Evolutionary conservation across 225 moss, liverwort and hornwort species (phyloP).

Genomic region (Pleurozium schreberi): DNA sequence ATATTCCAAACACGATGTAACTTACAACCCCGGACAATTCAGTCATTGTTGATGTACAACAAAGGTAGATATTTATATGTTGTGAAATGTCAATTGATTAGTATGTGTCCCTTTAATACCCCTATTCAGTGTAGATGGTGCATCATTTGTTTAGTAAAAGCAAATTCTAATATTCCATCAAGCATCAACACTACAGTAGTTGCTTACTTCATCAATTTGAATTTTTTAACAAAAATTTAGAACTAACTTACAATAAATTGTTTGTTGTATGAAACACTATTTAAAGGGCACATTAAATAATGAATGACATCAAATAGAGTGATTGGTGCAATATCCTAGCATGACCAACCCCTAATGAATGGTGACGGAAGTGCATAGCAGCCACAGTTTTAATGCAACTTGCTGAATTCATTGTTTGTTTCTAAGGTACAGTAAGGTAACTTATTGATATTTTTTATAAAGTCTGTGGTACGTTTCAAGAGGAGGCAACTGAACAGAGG

Average conservation of each 20-base stretch:
- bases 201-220: background rate
- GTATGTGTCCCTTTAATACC: too few species aligned
- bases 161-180: background rate
- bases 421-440: too few species aligned
- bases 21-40: too few species aligned
- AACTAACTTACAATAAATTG: background rate
- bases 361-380: background rate
- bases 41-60: too few species aligned
- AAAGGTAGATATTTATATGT: too few species aligned
- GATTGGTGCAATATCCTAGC: background rate
- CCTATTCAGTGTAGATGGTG: too few species aligned
- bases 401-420: background rate
- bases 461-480: background rate
- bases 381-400: background rate
- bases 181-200: background rate
- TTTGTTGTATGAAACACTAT: background rate
- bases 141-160: too few species aligned
- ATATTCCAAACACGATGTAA: too few species aligned
- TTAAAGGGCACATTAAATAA: background rate
- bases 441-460: background rate
- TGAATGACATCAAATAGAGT: too few species aligned
- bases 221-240: background rate
- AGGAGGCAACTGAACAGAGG: background rate
- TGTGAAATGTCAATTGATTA: too few species aligned
- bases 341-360: background rate